Base-by-base conservation (phyloP, 2,329 filamentous ascomycete species). In the Blastomyces silverae region DNA sequence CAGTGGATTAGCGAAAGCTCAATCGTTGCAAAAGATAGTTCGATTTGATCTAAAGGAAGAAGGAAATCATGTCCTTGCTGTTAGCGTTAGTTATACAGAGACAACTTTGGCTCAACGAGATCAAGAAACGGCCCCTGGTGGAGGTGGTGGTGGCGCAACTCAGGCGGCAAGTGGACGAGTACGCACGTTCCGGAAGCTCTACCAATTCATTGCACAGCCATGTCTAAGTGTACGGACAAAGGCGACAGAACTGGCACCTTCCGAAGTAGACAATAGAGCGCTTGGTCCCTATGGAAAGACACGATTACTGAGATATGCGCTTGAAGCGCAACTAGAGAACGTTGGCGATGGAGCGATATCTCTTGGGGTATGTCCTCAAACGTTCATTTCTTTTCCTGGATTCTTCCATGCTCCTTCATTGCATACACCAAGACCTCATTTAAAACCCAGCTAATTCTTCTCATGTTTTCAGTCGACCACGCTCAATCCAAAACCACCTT, bases 251-350 rank as follows among this genome's bases (percentile, higher is more conserved):
- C 73, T 91, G 64, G 73, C 82, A 53, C 75, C 79, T 2, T 71
- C 78, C 13, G 78, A 75, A 61, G 78, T 79, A 25, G 76, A 79
- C n/a, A 79, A 80, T 64, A 79, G 79, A 64, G 73, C 75, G 20
- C 67, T 79, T 5, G 78, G 77, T 0, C 79, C 79, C 39, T 79
- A 80, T 69, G 78, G 77, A 37, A 79, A 78, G 67, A 70, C 74
- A 3, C 71, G 74, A 48, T 70, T 77, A 55, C 70, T 78, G 55
- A 76, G 77, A 64, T 96, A 91, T 84, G 87, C 91, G 17, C 82
- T 99, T 61, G 94, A 99, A 77, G 94, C 93, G 34, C 94, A 99
- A 79, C 78, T 99, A 65, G 94, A 99, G 80, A 99, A 97, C 76
- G 90, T 92, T 73, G 91, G 91, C 58, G 92, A 97, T 74, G 87